Conservation (phyloP, 208 protist genomes). For the Wallacemonas sp. region DNA sequence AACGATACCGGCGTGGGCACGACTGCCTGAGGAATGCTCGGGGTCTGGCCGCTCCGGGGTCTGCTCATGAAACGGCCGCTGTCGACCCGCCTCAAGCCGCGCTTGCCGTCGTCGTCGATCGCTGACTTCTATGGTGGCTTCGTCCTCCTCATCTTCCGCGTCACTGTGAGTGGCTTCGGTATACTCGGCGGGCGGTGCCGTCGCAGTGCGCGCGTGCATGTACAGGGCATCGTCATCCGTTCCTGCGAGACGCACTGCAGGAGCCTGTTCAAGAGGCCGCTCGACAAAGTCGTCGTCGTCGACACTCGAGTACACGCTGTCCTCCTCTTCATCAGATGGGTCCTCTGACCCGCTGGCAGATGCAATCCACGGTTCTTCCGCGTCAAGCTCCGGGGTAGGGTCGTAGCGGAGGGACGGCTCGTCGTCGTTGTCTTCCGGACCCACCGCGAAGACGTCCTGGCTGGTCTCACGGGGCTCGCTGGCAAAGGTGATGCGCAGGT, state of each 20-base stretch:
- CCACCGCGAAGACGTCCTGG: background rate
- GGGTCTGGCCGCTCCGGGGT: background rate
- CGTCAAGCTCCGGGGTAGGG: background rate
- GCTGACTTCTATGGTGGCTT: conserved; percentile 11
- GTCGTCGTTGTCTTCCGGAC: conserved; percentile 17
- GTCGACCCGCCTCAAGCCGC: background rate
- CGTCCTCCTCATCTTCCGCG: conserved; percentile 6
- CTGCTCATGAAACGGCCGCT: background rate
- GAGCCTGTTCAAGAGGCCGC: background rate
- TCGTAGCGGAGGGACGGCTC: conserved; percentile 33
- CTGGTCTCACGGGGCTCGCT: background rate
- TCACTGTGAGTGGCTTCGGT: background rate
- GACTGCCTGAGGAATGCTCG: background rate
- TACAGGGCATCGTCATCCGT: too few relatives aligned
- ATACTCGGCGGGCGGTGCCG: background rate
- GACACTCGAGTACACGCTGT: background rate
- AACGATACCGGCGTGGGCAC: background rate
- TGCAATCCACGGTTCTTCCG: background rate
- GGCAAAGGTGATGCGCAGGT: conserved; percentile 7
- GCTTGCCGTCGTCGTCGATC: conserved; percentile 4
- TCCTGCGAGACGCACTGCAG: background rate
- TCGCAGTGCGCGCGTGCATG: conserved; percentile 1
- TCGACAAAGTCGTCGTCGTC: background rate
- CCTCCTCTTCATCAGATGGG: background rate
- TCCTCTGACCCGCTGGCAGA: background rate